Conservation (phyloP, 768 basidiomycete species). For the Kwoniella sp. region DNA sequence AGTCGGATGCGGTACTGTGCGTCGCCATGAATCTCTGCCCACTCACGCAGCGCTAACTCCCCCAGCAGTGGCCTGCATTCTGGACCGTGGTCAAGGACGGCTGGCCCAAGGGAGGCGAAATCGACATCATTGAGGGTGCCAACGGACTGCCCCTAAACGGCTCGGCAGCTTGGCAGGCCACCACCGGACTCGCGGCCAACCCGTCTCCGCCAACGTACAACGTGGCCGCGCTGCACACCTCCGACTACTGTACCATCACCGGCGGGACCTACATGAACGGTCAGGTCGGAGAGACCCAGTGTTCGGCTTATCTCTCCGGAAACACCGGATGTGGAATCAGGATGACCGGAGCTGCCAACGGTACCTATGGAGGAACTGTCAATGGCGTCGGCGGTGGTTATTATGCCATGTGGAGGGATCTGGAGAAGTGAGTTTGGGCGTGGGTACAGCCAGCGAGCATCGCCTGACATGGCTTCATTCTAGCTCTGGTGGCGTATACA, state of each 20-base stretch:
- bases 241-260: slow-evolving; percentile 19
- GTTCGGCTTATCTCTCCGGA: slow-evolving; percentile 51
- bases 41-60: too few relatives aligned
- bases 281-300: slow-evolving; percentile 24
- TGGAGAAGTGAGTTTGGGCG: slow-evolving; percentile 36
- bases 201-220: slow-evolving; percentile 10
- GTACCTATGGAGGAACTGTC: slow-evolving; percentile 34
- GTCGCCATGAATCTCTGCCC: slow-evolving; percentile 14
- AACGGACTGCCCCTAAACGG: slow-evolving; percentile 36
- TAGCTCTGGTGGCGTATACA: slow-evolving; percentile 54
- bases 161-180: slow-evolving; percentile 37
- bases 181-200: slow-evolving; percentile 12
- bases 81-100: slow-evolving; percentile 44
- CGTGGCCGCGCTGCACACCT: slow-evolving; percentile 41
- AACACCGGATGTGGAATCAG: slow-evolving; percentile 64
- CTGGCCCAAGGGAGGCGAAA: slow-evolving; percentile 48
- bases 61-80: slow-evolving; percentile 50
- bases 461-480: neutral
- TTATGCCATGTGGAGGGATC: slow-evolving; percentile 53
- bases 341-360: slow-evolving; percentile 22
- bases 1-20: slow-evolving; percentile 48
- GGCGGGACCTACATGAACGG: slow-evolving; percentile 34
- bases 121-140: slow-evolving; percentile 49
- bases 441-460: neutral
- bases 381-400: slow-evolving; percentile 57